A percentile compares a stretch with the other conserved stretches of the same genome.
Conservation (phyloP, 345 rosid species). For the Excoecaria cochinchinensis region DNA sequence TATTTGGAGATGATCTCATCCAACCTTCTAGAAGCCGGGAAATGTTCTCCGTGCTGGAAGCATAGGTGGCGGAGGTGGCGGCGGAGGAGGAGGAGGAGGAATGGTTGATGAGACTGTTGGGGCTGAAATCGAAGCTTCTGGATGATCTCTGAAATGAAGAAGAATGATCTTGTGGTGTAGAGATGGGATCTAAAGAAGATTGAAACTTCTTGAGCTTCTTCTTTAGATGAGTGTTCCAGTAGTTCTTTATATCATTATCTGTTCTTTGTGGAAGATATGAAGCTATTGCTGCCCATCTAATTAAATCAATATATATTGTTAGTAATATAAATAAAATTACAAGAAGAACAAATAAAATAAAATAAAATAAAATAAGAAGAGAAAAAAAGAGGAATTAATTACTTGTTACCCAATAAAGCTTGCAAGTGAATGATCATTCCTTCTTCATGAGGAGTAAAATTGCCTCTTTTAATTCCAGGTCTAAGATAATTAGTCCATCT, state of each 20-base stretch:
- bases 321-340: neutral
- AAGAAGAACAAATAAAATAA: neutral
- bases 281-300: constrained; percentile 99
- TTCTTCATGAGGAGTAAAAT: constrained; percentile 95
- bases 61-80: constrained; percentile 37
- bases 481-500: constrained; percentile 99
- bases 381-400: constrained; percentile 24
- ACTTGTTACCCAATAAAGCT: constrained; percentile 99
- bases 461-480: constrained; percentile 98
- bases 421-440: constrained; percentile 97
- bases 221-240: constrained; percentile 99
- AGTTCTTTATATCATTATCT: constrained; percentile 95
- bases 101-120: constrained; percentile 26
- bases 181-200: constrained; percentile 36
- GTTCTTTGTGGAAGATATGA: constrained; percentile 95
- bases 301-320: neutral
- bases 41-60: constrained; percentile 92
- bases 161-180: constrained; percentile 20
- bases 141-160: constrained; percentile 13
- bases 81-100: constrained; percentile 13
- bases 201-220: constrained; percentile 82
- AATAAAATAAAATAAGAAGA: neutral
- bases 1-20: constrained; percentile 74
- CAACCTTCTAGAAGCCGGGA: constrained; percentile 85
- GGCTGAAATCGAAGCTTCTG: constrained; percentile 29